Conservation (phyloP, 352 stramenopile genomes). For the Pythium phragmiticola region DNA sequence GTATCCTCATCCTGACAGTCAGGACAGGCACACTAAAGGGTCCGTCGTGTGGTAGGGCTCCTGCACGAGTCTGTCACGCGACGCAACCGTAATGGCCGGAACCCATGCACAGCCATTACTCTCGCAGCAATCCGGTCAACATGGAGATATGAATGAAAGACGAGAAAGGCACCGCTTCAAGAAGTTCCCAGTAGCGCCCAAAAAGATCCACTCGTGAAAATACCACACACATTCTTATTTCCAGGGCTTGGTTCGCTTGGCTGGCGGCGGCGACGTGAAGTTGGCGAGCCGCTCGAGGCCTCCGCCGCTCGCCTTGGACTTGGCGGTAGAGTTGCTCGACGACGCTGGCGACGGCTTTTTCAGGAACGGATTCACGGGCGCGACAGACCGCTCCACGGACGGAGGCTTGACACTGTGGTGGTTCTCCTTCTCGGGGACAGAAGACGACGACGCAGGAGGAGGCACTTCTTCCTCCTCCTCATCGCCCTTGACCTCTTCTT, state of each 20-base stretch:
- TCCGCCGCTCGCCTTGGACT: constrained; percentile 40
- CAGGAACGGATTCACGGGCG: constrained; percentile 68
- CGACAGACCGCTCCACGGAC: constrained; percentile 43
- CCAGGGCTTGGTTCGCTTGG: constrained; percentile 25
- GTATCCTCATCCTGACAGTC: too few relatives aligned
- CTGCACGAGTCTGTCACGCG: too few relatives aligned
- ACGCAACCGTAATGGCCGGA: too few relatives aligned
- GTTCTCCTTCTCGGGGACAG: constrained; percentile 6
- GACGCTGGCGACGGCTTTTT: constrained; percentile 40
- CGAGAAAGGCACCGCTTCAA: not conserved
- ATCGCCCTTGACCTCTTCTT: constrained; percentile 12
- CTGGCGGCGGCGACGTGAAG: constrained; percentile 38
- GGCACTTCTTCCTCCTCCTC: not conserved
- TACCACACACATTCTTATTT: constrained; percentile 15
- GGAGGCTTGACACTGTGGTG: constrained; percentile 8
- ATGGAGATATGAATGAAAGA: too few relatives aligned
- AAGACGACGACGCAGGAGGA: not conserved
- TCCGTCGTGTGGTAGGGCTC: too few relatives aligned
- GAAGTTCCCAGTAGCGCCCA: not conserved
- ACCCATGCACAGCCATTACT: too few relatives aligned
- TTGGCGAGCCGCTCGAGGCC: constrained; percentile 63
- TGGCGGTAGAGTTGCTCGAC: not conserved
- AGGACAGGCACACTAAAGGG: too few relatives aligned
- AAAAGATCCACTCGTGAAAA: not conserved
- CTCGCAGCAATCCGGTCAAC: too few relatives aligned